Evolutionary conservation across 2,329 filamentous ascomycete genomes (phyloP), one percentile per base, ranked within the genome.

Genomic region (Penicillium nordicum): DNA sequence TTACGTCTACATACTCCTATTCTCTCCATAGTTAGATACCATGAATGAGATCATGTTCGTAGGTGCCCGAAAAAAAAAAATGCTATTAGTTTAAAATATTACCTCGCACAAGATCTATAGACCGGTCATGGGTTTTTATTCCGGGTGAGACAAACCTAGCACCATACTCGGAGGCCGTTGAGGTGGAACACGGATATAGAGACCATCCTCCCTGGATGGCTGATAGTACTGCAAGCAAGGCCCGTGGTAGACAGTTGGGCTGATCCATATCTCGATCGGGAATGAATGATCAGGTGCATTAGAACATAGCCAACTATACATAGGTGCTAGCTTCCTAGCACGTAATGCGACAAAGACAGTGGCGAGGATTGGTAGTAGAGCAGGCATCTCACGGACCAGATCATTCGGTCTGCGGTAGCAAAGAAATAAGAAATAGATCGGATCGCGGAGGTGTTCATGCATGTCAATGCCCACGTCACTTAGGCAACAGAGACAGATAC

Each of bases 121-220:
- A 21, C 21, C 21, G 21, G 34, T 53, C 43, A 48, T 41, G 51
- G 48, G 43, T 2, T 16, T 23, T 27, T 30, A 41, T 48, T 48
- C 27, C 2, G 18, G 43, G 38, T 48, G 18, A 23, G 44, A 48
- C 38, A 54, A 27, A 29, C 1, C 25, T 40, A 47, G 42, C 46
- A 54, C 40, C 36, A 47, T 44, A 25, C 54, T 52, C 45, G 38
- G 38, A 54, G 57, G 40, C 60, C 62, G 63, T 64, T 65, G 54
- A 57, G 1, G 60, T 63, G 62, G 40, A 62, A 60, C 57, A 57
- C 36, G 57, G 54, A 57, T 50, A 58, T 42, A 37, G 30, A 55
- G 14, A 29, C 40, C 23, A 14, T 16, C 10, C 38, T 44, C n/a
- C 36, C 6, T 30, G 5, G 12, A 27, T 49, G 37, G 32, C 14